These are phyloP conservation scores for Sporothrix pallida DNA, from an alignment of 2,329 filamentous ascomycete genomes.

Conservation along the genomic window DNA sequence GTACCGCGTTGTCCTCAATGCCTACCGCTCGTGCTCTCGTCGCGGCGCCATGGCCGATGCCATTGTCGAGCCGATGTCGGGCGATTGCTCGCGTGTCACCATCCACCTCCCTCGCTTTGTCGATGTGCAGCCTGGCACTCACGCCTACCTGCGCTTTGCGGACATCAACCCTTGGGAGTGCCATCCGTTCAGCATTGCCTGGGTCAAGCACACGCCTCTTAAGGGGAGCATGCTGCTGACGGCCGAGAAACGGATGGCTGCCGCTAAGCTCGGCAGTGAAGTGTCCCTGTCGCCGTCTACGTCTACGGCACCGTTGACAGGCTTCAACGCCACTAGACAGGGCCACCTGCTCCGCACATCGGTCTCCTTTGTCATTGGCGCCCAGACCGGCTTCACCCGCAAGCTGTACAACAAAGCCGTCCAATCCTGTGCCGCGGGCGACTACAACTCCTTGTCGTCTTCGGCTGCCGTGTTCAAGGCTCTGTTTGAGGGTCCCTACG, in stretches of 20 bases:
- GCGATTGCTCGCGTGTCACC: conserved; percentile 73
- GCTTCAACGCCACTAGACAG: conserved; percentile 41
- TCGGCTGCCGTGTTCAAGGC: conserved; percentile 65
- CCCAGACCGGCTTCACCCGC: conserved; percentile 86
- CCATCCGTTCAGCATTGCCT: conserved; percentile 80
- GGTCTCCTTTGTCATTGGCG: conserved; percentile 84
- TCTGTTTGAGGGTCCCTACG: conserved; percentile 89
- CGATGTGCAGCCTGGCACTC: conserved; percentile 71
- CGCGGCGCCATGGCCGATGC: conserved; percentile 65
- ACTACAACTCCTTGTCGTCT: conserved; percentile 45
- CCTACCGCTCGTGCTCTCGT: conserved; percentile 69
- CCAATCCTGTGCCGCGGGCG: conserved; percentile 47
- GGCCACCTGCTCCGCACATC: conserved; percentile 53
- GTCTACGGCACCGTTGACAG: neutral
- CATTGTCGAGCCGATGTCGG: conserved; percentile 69
- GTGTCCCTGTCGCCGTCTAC: neutral
- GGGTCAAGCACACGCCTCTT: conserved; percentile 64
- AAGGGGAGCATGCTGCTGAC: conserved; percentile 47
- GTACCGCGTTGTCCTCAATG: conserved; percentile 65
- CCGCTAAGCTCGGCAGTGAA: conserved; percentile 27
- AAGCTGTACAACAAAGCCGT: conserved; percentile 75
- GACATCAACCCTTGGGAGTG: conserved; percentile 71
- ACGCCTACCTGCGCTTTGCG: conserved; percentile 75
- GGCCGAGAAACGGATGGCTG: conserved; percentile 47
- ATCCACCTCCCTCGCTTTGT: conserved; percentile 71